Evolutionary conservation across 2,329 filamentous ascomycete species (phyloP).

Genomic region (Celoporthe dispersa): DNA sequence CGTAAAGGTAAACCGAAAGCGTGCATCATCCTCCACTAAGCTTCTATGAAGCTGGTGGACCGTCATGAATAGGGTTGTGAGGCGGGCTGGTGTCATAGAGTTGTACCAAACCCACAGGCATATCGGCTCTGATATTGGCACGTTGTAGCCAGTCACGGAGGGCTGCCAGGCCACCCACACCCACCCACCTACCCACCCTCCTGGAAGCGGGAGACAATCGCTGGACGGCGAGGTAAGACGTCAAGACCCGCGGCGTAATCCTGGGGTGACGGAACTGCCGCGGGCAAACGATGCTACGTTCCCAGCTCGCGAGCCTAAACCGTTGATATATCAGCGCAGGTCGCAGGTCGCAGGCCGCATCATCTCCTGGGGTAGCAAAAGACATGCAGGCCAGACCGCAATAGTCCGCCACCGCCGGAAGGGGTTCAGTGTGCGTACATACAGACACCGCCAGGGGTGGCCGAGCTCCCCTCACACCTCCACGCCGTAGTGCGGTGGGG

Average conservation of each 20-base stretch:
- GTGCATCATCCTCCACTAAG: background rate
- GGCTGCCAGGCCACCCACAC: conserved; percentile 20
- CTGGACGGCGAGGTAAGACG: background rate
- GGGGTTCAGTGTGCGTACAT: background rate
- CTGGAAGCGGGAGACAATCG: background rate
- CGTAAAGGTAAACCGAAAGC: background rate
- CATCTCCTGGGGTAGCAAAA: background rate
- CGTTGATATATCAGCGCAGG: conserved; percentile 1
- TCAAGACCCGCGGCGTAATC: background rate
- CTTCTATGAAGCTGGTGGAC: background rate
- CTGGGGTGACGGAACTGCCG: background rate
- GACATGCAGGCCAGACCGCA: conserved; percentile 8
- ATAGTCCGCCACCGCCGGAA: background rate
- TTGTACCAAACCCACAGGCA: conserved; percentile 5
- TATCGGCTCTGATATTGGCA: conserved; percentile 20
- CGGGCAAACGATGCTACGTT: background rate
- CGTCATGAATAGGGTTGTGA: background rate
- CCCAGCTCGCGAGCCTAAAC: background rate
- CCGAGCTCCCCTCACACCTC: background rate
- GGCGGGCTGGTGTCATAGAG: background rate
- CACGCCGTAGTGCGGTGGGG: background rate
- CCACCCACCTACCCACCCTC: background rate
- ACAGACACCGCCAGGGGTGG: background rate
- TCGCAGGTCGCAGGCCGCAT: conserved; percentile 1
- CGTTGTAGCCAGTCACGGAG: conserved; percentile 20